Evolutionary conservation across 139 green algal species (phyloP).

Genomic region (Raphidocelis subcapitata): DNA sequence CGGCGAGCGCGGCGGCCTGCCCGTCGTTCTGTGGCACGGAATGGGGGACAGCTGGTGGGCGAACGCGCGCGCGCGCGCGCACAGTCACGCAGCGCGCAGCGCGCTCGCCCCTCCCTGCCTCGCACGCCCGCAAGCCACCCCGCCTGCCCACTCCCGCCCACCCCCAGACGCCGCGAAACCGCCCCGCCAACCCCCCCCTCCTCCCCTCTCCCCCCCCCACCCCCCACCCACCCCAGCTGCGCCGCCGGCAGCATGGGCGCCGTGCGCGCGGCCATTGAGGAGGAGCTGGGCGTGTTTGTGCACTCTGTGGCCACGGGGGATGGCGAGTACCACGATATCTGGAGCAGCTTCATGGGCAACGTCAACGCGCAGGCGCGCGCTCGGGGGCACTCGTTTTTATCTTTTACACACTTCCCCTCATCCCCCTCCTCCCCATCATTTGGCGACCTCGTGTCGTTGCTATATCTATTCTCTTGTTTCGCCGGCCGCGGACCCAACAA

Average conservation of each 20-base stretch:
- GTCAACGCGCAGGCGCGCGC: constrained; percentile 71
- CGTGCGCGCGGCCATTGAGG: constrained; percentile 50
- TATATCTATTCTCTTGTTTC: too few relatives aligned
- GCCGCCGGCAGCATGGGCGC: constrained; percentile 45
- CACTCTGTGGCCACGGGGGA: constrained; percentile 67
- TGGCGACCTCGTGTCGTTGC: too few relatives aligned
- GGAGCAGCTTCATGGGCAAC: constrained; percentile 67
- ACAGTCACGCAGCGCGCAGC: neutral
- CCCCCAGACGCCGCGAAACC: neutral
- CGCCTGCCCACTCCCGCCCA: neutral
- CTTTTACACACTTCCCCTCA: too few relatives aligned
- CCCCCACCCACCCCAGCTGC: neutral
- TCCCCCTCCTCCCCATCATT: too few relatives aligned
- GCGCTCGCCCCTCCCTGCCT: neutral
- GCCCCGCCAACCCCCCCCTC: neutral
- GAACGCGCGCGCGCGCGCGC: too few relatives aligned
- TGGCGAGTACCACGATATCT: constrained; percentile 36
- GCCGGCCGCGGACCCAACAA: too few relatives aligned
- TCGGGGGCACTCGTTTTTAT: too few relatives aligned
- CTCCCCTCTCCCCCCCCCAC: neutral
- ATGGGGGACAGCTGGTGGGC: constrained; percentile 82
- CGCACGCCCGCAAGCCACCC: neutral
- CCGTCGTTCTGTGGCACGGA: constrained; percentile 74
- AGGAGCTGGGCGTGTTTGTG: constrained; percentile 65
- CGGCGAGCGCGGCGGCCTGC: constrained; percentile 28